Evolutionary conservation across 169 alveolate genomes (phyloP), one percentile per base, ranked within the genome.

Genomic region (Eimeria praecox): DNA sequence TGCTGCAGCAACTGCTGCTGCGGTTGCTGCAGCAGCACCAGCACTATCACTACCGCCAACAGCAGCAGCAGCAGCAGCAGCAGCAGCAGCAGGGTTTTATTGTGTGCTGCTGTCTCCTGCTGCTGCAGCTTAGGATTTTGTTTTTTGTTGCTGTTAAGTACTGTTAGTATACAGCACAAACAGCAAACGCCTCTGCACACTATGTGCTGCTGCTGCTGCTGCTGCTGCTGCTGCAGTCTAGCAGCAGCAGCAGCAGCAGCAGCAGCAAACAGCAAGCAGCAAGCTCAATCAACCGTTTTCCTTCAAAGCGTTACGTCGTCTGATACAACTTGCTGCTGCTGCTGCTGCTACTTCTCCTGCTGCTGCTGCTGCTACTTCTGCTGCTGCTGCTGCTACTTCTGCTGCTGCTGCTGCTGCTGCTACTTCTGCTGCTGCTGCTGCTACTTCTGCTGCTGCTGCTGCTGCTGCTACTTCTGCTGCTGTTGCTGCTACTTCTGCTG

Each of bases 61-160:
- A 83, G 71, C 64, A 49, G 71, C 64, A 54, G 40, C 46, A 44
- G 69, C 66, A 42, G 69, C 66, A 80, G 64, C 64, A 42, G 64
- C 56, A 42, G 38, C 40, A 44, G 2, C 42, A 46, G 38, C 40
- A 8, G 38, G 14, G 18, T 75, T 2, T 40, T 1, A 24, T 27
- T 62, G 73, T 62, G 14, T 62, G 73, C 66, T 10, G 66, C 73
- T 62, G 73, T 27, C 38, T 18, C 33, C 73, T 62, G 38, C 38
- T 56, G 27, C 27, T 18, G n/a, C n/a, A 27, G 40, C 8, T 27
- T 5, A 27, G 38, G 64, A 10, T 38, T 42, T 27, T 0, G 27
- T 16, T 59, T 16, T 22, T 18, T 22, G 30, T 22, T 20, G 62
- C 62, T 52, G 0, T 52, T 12, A 52, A 52, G 18, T n/a, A n/a